phyloP scores from a whole-genome alignment of 257 asterid species.

The Phtheirospermum japonicum region DNA sequence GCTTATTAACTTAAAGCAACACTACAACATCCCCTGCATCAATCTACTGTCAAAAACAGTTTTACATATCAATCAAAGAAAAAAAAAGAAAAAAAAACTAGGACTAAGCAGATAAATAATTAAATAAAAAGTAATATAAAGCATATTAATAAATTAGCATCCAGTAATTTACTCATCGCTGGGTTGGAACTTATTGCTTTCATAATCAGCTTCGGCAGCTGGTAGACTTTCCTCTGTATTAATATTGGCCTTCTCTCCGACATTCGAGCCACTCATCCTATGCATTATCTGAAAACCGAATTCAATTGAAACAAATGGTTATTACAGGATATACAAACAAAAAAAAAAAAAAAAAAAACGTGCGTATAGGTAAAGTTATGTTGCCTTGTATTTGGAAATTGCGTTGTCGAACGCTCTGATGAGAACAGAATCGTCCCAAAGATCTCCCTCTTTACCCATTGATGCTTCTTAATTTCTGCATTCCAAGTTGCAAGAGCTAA shows the following conservation, averaged over 20 bases:
- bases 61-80: no score
- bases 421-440: constrained; percentile 83
- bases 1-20: no score
- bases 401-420: constrained; percentile 63
- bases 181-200: constrained; percentile 28
- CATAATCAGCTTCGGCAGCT: constrained; percentile 25
- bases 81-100: no score
- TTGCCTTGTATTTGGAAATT: constrained; percentile 59
- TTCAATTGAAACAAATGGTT: constrained; percentile 14
- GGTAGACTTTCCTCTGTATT: constrained; percentile 26
- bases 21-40: no score
- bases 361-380: neutral
- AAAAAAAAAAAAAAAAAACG: neutral
- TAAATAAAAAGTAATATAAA: neutral
- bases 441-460: constrained; percentile 57
- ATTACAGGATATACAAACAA: neutral
- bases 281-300: constrained; percentile 51
- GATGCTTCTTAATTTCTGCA: constrained; percentile 1
- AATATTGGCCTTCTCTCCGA: constrained; percentile 24
- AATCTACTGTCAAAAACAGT: no score
- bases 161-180: constrained; percentile 27
- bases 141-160: neutral
- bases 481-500: constrained; percentile 3
- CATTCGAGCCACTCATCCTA: constrained; percentile 25
- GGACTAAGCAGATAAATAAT: no score